Percentiles rank a stretch among this genome's conserved stretches.
These are phyloP conservation scores for Butyriboletus loyo DNA, from an alignment of 768 basidiomycete species.

Conservation along the genomic window DNA sequence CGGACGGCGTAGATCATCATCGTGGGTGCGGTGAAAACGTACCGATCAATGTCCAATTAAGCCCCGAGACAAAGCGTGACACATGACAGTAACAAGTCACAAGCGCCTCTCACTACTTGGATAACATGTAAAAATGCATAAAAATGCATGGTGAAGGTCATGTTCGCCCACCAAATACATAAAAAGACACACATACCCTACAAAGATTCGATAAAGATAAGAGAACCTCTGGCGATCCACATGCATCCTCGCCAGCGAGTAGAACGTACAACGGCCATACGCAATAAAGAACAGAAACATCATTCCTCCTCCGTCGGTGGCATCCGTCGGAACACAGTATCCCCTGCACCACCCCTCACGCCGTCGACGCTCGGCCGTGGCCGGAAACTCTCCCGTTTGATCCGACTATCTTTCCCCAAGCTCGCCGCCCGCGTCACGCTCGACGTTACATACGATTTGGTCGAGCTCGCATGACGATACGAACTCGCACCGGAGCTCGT, in stretches of 20 bases:
- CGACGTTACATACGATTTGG: conserved; percentile 14
- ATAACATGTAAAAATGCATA: no score
- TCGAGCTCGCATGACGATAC: conserved; percentile 8
- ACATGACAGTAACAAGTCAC: no score
- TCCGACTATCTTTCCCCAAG: conserved; percentile 47
- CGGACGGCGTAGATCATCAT: conserved; percentile 15
- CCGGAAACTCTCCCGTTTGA: conserved; percentile 76
- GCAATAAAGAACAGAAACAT: conserved; percentile 1
- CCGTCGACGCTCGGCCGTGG: conserved; percentile 73
- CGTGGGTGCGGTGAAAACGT: not conserved
- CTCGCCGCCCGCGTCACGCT: conserved; percentile 12
- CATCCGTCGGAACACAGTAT: conserved; percentile 21
- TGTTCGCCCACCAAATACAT: not conserved
- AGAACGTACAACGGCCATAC: not conserved
- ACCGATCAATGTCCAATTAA: no score
- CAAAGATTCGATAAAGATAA: conserved; percentile 26
- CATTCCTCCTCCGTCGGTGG: conserved; percentile 27
- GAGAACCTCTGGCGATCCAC: conserved; percentile 3
- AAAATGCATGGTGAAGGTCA: no score
- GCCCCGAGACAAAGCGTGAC: no score
- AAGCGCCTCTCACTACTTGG: no score
- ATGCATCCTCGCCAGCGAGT: conserved; percentile 23
- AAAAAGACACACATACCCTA: conserved; percentile 9
- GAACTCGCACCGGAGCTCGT: conserved; percentile 9
- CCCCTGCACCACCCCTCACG: conserved; percentile 3